These are phyloP conservation scores for Cenchrus americanus DNA, from an alignment of 176 grass and related monocot species.

Conservation along the genomic window DNA sequence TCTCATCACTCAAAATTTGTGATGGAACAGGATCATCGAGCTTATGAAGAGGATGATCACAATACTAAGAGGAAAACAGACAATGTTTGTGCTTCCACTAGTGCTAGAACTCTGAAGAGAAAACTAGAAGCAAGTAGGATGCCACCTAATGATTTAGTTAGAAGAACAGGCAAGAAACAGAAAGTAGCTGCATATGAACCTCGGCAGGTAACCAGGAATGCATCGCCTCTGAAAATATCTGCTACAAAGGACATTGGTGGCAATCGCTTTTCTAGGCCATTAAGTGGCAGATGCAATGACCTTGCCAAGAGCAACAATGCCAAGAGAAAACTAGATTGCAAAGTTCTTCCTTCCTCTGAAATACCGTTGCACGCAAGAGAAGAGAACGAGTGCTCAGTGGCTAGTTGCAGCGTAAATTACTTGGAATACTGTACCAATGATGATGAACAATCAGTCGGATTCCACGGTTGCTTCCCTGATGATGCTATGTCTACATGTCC, in stretches of 20 bases:
- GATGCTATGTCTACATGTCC: slow-evolving; percentile 45
- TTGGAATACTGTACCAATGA: slow-evolving; percentile 18
- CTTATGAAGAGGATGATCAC: slow-evolving; percentile 6
- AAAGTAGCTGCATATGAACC: slow-evolving; percentile 26
- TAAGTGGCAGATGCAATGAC: slow-evolving; percentile 17
- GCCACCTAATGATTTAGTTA: slow-evolving; percentile 23
- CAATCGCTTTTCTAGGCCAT: slow-evolving; percentile 14
- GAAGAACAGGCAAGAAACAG: slow-evolving; percentile 37
- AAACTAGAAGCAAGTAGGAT: slow-evolving; percentile 12
- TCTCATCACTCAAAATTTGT: not conserved
- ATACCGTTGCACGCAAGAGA: slow-evolving; percentile 25
- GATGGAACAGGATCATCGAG: slow-evolving; percentile 14
- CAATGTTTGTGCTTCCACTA: slow-evolving; percentile 12
- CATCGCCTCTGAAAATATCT: slow-evolving; percentile 15
- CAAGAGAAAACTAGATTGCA: not conserved
- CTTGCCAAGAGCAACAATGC: slow-evolving; percentile 14
- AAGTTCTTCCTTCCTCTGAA: not conserved
- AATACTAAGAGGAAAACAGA: slow-evolving; percentile 7
- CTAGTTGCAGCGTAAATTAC: slow-evolving; percentile 51
- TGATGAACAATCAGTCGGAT: slow-evolving; percentile 12
- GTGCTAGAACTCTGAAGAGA: slow-evolving; percentile 32
- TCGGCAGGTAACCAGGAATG: slow-evolving; percentile 18
- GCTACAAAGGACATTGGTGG: slow-evolving; percentile 5
- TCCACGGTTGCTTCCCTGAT: slow-evolving; percentile 4
- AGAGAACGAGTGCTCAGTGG: slow-evolving; percentile 58